phyloP scores from a whole-genome alignment of 345 rosid genomes.

The Salix viminalis region DNA sequence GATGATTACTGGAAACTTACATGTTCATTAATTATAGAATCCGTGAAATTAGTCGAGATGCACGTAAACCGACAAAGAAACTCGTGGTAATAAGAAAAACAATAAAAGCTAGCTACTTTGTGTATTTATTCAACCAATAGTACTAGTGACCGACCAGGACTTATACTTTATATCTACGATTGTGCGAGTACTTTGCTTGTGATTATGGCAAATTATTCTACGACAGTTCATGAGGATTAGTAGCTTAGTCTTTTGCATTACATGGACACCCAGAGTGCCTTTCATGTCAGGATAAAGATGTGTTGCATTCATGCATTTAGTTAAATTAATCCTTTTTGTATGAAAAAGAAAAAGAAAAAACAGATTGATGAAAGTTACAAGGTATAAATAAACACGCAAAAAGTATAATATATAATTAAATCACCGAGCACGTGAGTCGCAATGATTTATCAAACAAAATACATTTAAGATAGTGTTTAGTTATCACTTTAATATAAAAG shows the following conservation, averaged over 20 bases:
- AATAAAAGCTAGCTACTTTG: too few species aligned
- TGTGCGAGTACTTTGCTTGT: slow-evolving; percentile 11
- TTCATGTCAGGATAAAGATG: background rate
- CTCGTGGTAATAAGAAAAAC: too few species aligned
- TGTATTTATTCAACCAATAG: background rate
- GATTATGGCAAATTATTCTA: background rate
- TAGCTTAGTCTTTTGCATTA: background rate
- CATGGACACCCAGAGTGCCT: background rate
- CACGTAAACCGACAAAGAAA: fast-evolving
- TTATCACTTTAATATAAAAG: too few species aligned
- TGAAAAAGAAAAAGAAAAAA: too few species aligned
- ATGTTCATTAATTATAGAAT: too few species aligned
- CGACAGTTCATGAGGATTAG: background rate
- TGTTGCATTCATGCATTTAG: background rate
- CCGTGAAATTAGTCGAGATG: fast-evolving
- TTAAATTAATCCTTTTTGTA: background rate
- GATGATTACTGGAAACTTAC: fast-evolving
- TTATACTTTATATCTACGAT: background rate
- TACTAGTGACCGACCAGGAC: background rate
- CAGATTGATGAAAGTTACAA: background rate
- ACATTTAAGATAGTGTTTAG: background rate
- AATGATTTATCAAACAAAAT: background rate
- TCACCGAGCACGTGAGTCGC: background rate
- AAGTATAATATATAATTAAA: background rate
- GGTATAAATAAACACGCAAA: background rate